Conservation (phyloP, 2,329 filamentous ascomycete species). For the Alternaria gansuensis region DNA sequence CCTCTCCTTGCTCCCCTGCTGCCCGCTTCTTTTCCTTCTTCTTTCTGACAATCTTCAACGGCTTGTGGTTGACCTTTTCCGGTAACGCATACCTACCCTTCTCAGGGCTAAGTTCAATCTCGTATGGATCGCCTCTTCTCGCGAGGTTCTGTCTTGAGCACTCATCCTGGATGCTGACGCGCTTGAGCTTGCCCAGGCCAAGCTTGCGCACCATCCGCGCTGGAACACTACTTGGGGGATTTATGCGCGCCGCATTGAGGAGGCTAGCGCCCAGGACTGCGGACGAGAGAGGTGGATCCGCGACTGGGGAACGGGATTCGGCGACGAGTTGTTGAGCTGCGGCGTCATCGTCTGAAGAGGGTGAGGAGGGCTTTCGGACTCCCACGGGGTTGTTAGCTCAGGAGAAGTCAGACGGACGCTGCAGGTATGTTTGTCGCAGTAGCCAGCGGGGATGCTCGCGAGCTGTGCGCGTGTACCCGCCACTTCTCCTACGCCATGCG, state of each 20-base stretch:
- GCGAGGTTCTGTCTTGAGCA: conserved; percentile 19
- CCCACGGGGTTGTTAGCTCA: neutral
- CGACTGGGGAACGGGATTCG: conserved; percentile 26
- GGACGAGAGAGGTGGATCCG: conserved; percentile 18
- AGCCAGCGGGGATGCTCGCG: neutral
- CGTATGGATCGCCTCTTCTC: conserved; percentile 27
- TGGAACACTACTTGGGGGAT: conserved; percentile 17
- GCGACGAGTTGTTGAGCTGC: conserved; percentile 38
- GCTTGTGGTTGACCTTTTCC: conserved; percentile 19
- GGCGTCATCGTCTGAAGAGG: conserved; percentile 25
- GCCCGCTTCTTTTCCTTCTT: conserved; percentile 1
- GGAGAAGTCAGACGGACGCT: neutral
- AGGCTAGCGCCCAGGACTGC: conserved; percentile 36
- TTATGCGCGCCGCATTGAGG: conserved; percentile 44
- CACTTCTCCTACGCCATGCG: neutral
- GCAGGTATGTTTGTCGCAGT: neutral
- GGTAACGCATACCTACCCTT: conserved; percentile 23
- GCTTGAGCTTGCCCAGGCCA: conserved; percentile 32
- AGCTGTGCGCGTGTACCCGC: neutral
- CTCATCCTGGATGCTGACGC: conserved; percentile 21
- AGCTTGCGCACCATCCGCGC: conserved; percentile 9
- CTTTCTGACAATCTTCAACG: conserved; percentile 20
- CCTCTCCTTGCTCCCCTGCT: neutral
- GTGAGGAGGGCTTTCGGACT: neutral
- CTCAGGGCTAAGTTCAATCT: conserved; percentile 35